Evolutionary conservation across 2,329 filamentous ascomycete species (phyloP), one percentile per base, ranked within the genome.

Genomic region (Verticillium tricorpus): DNA sequence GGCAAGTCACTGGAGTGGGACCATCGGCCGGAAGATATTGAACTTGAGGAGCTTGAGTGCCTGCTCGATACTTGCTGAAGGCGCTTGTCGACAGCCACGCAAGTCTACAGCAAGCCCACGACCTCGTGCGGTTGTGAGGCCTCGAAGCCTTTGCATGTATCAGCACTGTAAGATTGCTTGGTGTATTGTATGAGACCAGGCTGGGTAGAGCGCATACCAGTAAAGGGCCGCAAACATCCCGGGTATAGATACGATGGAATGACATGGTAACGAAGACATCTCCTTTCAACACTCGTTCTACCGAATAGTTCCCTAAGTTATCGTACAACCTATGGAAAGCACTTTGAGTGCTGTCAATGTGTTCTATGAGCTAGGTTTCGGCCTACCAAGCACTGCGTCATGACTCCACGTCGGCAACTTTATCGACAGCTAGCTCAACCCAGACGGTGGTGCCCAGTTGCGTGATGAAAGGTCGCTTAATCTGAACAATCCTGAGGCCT

Each of bases 1-100:
- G 80, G 81, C 60, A 70, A 69, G 63, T 71, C 77, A 63, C 71
- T 81, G 62, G 83, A 86, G 68, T 85, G 86, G 77, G 89, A 90
- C 70, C 83, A 83, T 72, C 92, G 88, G 72, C 93, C 93, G 1
- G 95, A 98, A 78, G 90, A 88, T 66, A 89, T 98, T 68, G 93
- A 96, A 74, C 85, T 98, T 57, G 92, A 97, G 56, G 95, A 99
- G 80, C 87, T 98, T 28, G 94, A 98, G 71, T 87, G 90, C 69
- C 85, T 97, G 73, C 85, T 97, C 70, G 89, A 91, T 71, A 88
- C 86, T 67, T 92, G 87, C 74, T 92, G 78, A 82, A 12, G 17
- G 19, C n/a, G 22, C 7, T 1, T 22, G 12, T 12, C 6, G 28
- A 28, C 28, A 28, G 28, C 28, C 28, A 28, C 28, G 28, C 28